Base-by-base conservation (phyloP, 1,139 yeast species). In the Zygosaccharomyces sapae region DNA sequence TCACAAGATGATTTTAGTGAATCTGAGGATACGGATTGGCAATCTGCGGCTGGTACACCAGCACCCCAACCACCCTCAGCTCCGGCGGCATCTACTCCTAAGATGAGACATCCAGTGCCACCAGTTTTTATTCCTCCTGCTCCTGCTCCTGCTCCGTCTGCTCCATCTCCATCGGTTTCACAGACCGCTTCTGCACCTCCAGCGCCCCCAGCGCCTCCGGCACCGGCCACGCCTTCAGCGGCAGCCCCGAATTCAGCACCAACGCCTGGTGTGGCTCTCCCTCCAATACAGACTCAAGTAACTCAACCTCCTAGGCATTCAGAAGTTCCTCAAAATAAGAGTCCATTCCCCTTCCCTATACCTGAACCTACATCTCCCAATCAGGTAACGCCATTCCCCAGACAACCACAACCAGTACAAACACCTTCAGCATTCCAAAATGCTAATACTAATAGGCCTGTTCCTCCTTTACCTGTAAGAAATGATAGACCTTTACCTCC, bases 61-160 rank as follows among this genome's bases (percentile, higher is more conserved):
- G 43, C 45, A 49, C 57, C 57, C 13, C 44, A 43, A 38, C 46
- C 56, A 59, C 70, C 60, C 60, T 71, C 55, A 62, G 65, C 66
- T 27, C 54, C 66, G 16, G 31, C 53, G 20, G 29, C 50, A 16
- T 71, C 55, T 62, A 64, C 67, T 22, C 54, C 66, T 18, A 31
- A 51, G 22, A 24, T 50, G 40, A 58, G 70, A 44, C 68, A 12
- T 40, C 56, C 25, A 31, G 57, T 6, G 40, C 55, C 10, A 30
- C 50, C 53, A 16, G 44, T 41, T 20, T 43, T 53, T 18, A 33
- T 46, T 16, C 39, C 37, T 10, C 41, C 37, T 7, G 49, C 54
- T 51, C 56, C 58, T 22, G 54, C 56, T 35, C 31, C 51, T 18
- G 49, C 57, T 34, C 52, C 58, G 20, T 55, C 57, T 25, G 52